Evolutionary conservation across 371 early-diverging fungal species (phyloP).

Genomic region (Actinomortierella wolfii): DNA sequence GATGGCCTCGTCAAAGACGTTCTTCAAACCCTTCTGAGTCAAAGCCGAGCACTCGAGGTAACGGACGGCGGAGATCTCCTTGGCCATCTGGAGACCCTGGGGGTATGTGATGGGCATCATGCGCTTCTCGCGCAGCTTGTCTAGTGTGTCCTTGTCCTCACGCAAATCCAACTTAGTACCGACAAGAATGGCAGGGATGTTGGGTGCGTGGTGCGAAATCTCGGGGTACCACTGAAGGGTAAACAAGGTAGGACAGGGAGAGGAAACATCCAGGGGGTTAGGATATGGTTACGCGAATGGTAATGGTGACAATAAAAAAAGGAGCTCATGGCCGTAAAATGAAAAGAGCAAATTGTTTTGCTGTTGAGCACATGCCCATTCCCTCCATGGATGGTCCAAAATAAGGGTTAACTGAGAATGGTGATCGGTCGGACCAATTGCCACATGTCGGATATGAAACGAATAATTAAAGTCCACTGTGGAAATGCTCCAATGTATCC

Average conservation of each 20-base stretch:
- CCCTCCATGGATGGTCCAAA: constrained; percentile 4
- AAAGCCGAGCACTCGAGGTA: constrained; percentile 99
- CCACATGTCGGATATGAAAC: no score
- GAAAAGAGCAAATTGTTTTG: no score
- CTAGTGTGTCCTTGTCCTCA: constrained; percentile 89
- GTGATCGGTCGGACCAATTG: no score
- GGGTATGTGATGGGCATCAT: constrained; percentile 91
- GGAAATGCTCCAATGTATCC: background rate
- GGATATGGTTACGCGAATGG: no score
- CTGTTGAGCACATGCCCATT: background rate
- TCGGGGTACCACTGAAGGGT: constrained; percentile 89
- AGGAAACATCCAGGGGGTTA: no score
- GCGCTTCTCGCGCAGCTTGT: constrained; percentile 84
- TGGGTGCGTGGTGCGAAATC: constrained; percentile 94
- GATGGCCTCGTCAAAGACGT: constrained; percentile 98
- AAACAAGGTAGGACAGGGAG: background rate
- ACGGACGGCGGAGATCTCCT: constrained; percentile 89
- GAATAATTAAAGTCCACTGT: no score
- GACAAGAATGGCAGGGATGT: constrained; percentile 94
- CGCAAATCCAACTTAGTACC: constrained; percentile 99
- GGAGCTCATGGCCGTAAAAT: no score
- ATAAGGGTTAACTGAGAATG: background rate
- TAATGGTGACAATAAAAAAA: no score
- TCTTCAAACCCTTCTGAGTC: constrained; percentile 97
- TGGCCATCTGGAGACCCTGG: constrained; percentile 89